Base-by-base conservation (phyloP, 192 early-diverging fungal genomes). In the Obelidium mucronatum region DNA sequence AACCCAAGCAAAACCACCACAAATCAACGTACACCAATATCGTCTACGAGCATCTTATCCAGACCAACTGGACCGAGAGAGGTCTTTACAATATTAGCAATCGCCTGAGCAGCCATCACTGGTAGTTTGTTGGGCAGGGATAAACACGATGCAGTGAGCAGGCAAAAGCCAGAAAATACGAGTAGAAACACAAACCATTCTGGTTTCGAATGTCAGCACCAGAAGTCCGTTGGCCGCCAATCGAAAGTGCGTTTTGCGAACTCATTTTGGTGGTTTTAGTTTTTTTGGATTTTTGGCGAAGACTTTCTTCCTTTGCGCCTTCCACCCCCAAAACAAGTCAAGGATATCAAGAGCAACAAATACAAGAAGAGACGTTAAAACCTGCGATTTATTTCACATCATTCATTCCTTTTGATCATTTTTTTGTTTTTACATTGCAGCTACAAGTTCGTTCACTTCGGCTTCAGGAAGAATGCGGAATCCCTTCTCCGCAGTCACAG, bases 21-120 rank as follows among this genome's bases (percentile, higher is more conserved):
- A 0, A 31, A 31, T 31, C 33, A 37, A 73, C 76, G 36, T 89
- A 95, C 94, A 65, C 98, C 98, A 84, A 99, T 96, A 77, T 99
- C 98, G 83, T 99, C 97, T 19, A 99, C 98, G 62, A 99, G 81
- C 98, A 99, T 99, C 88, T 99, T 99, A 85, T 99, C 98, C 44
- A 99, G 89, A 22, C 98, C 98, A 65, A 99, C 98, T 35, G 98
- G 98, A 19, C 98, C 98, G 51, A 99, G 86, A 34, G 97, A 98
- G n/a, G 91, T 94, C 87, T 98, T 98, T 60, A 99, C 94, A 79
- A 99, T 96, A 79, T 99, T 99, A 70, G 96, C 94, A 77, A 99
- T 96, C 30, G 98, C 93, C 53, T 92, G 80, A 17, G 94, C 97
- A 36, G 98, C 97, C 80, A 98, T 86, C 35, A 99, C 97, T 99